Base-by-base conservation (phyloP, 2,329 filamentous ascomycete genomes). In the Coniochaeta sp. region DNA sequence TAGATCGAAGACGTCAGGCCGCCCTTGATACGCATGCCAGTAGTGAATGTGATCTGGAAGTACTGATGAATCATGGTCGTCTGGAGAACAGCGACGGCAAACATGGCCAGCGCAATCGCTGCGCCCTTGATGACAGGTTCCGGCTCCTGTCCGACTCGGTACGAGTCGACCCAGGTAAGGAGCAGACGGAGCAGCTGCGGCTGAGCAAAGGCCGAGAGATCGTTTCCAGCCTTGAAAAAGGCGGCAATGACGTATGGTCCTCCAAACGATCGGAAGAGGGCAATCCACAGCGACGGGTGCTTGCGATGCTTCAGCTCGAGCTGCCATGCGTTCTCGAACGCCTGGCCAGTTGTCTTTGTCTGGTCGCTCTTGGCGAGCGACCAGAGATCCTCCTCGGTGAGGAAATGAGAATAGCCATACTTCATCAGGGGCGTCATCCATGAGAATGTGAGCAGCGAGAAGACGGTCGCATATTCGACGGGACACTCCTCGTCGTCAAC, bases 381-480 rank as follows among this genome's bases (percentile, higher is more conserved):
- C 96, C 96, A 99, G 26, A 99, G 81, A 73, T 99, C 93, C 64
- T 97, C 91, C 72, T 98, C 92, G 1, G 92, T 96, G 63, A 99
- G 80, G 72, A 87, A 99, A 61, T 93, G 86, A 70, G 89, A 90
- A 78, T 99, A 98, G 1, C 95, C 95, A 70, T 89, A 89, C 70
- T 87, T 92, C 95, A 99, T 99, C 84, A 99, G 78, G 0, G 95
- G 93, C 0, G 95, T 98, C 93, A 99, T 97, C 95, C 95, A 99
- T 59, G 89, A 88, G 73, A 99, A 99, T 0, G 93, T 96, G 54
- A 99, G 81, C 57, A 90, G 86, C 4, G 93, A 96, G 76, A 99
- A 99, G 58, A 98, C 81, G 62, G 93, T 92, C 14, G 95, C 93
- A 72, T 96, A 96, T 74, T 98, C 93, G 63, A 90, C 87, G 0